A percentile compares a stretch with the other conserved stretches of the same genome.
Evolutionary conservation across 495 filamentous ascomycete genomes (phyloP).

Genomic region (Immersiella caudata): DNA sequence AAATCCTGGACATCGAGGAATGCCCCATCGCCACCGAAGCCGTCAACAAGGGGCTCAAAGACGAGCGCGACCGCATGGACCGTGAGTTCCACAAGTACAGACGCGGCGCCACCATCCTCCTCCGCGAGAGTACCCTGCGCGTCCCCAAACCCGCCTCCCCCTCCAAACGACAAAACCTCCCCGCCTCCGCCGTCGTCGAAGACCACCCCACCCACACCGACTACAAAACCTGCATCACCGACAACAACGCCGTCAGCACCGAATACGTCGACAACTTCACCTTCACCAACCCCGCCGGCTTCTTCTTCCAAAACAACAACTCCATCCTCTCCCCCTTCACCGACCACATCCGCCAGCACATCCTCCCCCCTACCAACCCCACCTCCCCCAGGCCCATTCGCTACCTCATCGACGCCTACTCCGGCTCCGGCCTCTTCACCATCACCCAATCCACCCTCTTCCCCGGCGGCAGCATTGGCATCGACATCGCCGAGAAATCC

Average conservation of each 20-base stretch:
- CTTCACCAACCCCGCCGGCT: conserved; percentile 86
- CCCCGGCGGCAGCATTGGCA: conserved; percentile 49
- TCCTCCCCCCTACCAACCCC: conserved; percentile 47
- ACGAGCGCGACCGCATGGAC: conserved; percentile 70
- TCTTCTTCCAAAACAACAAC: conserved; percentile 99
- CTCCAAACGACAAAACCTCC: conserved; percentile 15
- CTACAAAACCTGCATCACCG: conserved; percentile 82
- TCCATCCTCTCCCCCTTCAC: conserved; percentile 93
- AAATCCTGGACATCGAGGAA: conserved; percentile 91
- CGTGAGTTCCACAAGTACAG: conserved; percentile 71
- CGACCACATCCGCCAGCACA: conserved; percentile 57
- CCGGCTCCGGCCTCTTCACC: conserved; percentile 93
- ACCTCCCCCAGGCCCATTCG: conserved; percentile 53
- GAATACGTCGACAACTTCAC: conserved; percentile 86
- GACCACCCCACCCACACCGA: conserved; percentile 59
- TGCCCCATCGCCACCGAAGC: conserved; percentile 92
- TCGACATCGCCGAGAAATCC: conserved; percentile 63
- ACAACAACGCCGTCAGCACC: conserved; percentile 74
- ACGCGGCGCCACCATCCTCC: conserved; percentile 81
- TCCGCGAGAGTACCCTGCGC: conserved; percentile 82
- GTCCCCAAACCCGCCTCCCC: conserved; percentile 54
- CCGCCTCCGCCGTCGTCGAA: conserved; percentile 34
- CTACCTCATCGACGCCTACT: conserved; percentile 96
- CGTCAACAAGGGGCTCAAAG: conserved; percentile 72
- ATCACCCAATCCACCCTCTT: conserved; percentile 88